These are phyloP conservation scores for Colletotrichum theobromicola DNA, from an alignment of 2,329 filamentous ascomycete genomes.

Conservation along the genomic window DNA sequence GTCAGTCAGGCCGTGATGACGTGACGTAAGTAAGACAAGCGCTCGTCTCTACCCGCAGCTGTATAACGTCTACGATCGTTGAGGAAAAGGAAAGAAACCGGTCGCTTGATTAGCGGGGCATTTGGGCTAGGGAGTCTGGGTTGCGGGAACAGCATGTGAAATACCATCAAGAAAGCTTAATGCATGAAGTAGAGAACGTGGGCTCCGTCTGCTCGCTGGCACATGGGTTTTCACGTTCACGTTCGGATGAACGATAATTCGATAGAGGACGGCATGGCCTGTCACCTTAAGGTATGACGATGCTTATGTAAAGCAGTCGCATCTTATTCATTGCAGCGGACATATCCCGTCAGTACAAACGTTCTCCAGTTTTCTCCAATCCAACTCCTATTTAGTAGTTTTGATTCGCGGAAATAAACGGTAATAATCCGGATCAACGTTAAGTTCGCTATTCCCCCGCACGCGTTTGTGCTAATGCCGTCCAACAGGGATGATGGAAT, in stretches of 20 bases:
- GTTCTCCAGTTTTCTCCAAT: too few relatives aligned
- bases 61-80: not conserved
- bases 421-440: too few relatives aligned
- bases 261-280: too few relatives aligned
- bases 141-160: not conserved
- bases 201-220: not conserved
- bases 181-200: not conserved
- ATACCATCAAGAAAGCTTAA: not conserved
- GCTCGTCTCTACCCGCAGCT: not conserved
- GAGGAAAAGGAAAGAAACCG: not conserved
- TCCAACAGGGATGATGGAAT: too few relatives aligned
- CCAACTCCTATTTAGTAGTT: too few relatives aligned
- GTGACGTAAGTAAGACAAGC: not conserved
- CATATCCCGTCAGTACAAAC: too few relatives aligned
- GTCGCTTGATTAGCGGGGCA: not conserved
- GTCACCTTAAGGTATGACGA: too few relatives aligned
- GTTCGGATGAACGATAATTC: not conserved
- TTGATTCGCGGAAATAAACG: too few relatives aligned
- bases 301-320: not conserved
- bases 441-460: too few relatives aligned
- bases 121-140: not conserved
- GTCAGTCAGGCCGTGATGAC: slow-evolving; percentile 52
- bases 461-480: too few relatives aligned
- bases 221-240: not conserved
- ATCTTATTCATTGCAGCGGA: too few relatives aligned